A percentile compares a stretch with the other conserved stretches of the same genome.
Conservation (phyloP, 2,329 filamentous ascomycete genomes). For the Microdochium bolleyi region DNA sequence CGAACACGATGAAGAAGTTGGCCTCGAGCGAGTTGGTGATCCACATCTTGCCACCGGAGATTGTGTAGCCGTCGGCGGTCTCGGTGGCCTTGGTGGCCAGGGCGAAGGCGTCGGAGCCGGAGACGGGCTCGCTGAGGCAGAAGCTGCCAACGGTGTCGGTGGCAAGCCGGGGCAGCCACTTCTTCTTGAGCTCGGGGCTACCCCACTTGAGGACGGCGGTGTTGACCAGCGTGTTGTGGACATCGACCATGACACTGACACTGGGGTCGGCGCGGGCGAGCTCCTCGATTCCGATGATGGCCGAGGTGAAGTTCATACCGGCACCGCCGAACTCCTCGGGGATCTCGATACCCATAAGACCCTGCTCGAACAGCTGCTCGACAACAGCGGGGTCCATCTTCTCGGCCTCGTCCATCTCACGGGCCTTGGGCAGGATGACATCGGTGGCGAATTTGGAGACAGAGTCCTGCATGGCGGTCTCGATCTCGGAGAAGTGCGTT, state of each 20-base stretch:
- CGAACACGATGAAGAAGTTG: conserved; percentile 94
- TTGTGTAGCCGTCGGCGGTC: conserved; percentile 74
- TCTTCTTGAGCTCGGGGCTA: conserved; percentile 67
- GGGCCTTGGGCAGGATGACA: conserved; percentile 79
- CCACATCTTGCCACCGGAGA: conserved; percentile 98
- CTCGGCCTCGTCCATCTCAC: conserved; percentile 97
- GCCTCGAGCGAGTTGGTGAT: conserved; percentile 97
- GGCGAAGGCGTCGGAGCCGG: conserved; percentile 92
- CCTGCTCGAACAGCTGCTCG: conserved; percentile 93
- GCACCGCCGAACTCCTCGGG: conserved; percentile 94
- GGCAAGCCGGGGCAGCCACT: conserved; percentile 82
- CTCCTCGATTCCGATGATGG: conserved; percentile 96
- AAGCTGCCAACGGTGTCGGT: conserved; percentile 88
- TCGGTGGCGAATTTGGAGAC: conserved; percentile 89
- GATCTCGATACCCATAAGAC: conserved; percentile 94
- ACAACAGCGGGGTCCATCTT: conserved; percentile 82
- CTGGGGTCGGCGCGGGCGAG: conserved; percentile 88
- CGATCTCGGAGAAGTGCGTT: conserved; percentile 83
- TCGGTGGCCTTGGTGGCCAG: conserved; percentile 84
- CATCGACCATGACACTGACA: conserved; percentile 90
- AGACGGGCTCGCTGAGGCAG: conserved; percentile 86
- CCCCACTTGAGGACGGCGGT: conserved; percentile 85
- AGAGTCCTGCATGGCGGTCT: conserved; percentile 79
- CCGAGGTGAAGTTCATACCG: conserved; percentile 97
- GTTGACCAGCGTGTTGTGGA: conserved; percentile 97